phyloP scores from a whole-genome alignment of 257 asterid species.

The Thymus quinquecostatus region DNA sequence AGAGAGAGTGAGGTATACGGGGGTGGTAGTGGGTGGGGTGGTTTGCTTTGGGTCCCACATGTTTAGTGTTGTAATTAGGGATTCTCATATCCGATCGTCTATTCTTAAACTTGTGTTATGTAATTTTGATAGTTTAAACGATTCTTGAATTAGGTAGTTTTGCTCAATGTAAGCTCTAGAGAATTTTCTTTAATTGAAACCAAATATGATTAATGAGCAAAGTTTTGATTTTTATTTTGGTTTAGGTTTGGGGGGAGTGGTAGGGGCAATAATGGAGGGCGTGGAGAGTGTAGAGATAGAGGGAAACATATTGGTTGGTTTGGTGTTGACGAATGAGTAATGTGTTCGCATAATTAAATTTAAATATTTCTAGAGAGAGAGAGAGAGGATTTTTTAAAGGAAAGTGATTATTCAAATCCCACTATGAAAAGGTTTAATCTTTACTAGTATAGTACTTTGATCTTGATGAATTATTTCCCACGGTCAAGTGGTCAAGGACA shows the following conservation, averaged over 20 bases:
- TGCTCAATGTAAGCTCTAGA: too few species aligned
- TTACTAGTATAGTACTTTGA: background rate
- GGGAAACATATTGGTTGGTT: slow-evolving; percentile 40
- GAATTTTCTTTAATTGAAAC: too few species aligned
- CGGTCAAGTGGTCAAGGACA: slow-evolving; percentile 17
- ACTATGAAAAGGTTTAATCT: slow-evolving; percentile 24
- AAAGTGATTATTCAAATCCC: slow-evolving; percentile 18
- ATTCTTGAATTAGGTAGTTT: too few species aligned
- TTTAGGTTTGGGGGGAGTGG: slow-evolving; percentile 15
- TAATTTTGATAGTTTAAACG: too few species aligned
- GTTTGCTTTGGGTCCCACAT: background rate
- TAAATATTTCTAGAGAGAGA: background rate
- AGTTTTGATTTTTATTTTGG: background rate
- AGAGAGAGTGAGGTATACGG: slow-evolving; percentile 27
- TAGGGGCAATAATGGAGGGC: slow-evolving; percentile 37
- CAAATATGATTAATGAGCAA: background rate
- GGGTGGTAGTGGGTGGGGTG: slow-evolving; percentile 9
- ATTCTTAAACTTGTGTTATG: too few species aligned
- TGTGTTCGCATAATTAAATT: slow-evolving; percentile 20
- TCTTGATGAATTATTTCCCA: slow-evolving; percentile 10
- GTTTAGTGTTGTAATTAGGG: too few species aligned
- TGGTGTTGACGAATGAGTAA: slow-evolving; percentile 48
- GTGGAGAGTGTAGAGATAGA: slow-evolving; percentile 21
- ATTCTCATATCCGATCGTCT: too few species aligned
- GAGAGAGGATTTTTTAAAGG: too few species aligned